phyloP scores from a whole-genome alignment of 441 rosid species.

The Pelargonium hybrid region DNA sequence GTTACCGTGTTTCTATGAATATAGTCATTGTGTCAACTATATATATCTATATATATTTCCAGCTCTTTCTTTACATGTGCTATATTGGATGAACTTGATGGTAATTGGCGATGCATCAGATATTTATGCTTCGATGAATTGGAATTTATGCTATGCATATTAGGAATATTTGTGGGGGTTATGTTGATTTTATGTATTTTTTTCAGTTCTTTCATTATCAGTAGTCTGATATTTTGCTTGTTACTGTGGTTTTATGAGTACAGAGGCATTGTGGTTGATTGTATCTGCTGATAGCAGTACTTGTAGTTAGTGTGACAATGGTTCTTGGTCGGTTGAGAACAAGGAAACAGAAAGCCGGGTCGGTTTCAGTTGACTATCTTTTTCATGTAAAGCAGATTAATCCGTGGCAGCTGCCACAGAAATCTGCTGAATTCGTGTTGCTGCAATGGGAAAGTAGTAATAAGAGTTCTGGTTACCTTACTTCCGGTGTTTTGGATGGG shows the following conservation, averaged over 20 bases:
- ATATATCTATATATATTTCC: too few relatives aligned
- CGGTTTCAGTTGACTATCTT: slow-evolving; percentile 45
- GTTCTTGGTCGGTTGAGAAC: slow-evolving; percentile 44
- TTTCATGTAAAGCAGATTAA: slow-evolving; percentile 72
- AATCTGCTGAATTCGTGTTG: slow-evolving; percentile 66
- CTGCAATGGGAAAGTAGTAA: slow-evolving; percentile 90
- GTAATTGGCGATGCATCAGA: too few relatives aligned
- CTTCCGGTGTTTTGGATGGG: slow-evolving; percentile 61
- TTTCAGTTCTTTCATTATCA: background rate
- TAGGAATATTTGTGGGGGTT: background rate
- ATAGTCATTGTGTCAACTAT: background rate
- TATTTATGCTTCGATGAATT: background rate
- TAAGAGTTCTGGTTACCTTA: slow-evolving; percentile 60
- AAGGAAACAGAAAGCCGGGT: slow-evolving; percentile 37
- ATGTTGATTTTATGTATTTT: background rate
- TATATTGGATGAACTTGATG: background rate
- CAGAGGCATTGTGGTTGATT: background rate
- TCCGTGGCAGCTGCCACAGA: slow-evolving; percentile 93
- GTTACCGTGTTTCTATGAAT: background rate
- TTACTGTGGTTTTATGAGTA: background rate
- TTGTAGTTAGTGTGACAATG: slow-evolving; percentile 30
- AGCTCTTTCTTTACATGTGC: background rate
- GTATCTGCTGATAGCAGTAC: background rate
- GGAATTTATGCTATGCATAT: too few relatives aligned
- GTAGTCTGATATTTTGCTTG: background rate